Conservation (phyloP, 106 monocot species). For the Allium fistulosum region DNA sequence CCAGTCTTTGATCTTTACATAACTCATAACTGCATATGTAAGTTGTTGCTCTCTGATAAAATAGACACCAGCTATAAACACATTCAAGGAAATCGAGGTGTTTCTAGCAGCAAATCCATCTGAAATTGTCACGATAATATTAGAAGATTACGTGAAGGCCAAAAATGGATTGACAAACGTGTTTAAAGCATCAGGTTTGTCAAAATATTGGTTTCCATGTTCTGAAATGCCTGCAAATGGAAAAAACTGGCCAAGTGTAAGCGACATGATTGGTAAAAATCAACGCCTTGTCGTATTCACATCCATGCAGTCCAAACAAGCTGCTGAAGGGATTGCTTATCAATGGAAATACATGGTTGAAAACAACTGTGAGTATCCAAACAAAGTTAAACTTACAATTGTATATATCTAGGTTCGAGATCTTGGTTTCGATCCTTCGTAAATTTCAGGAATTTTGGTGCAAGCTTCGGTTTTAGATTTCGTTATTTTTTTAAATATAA, state of each 20-base stretch:
- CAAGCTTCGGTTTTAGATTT: not conserved
- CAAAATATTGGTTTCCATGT: conserved; percentile 74
- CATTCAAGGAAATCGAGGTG: conserved; percentile 61
- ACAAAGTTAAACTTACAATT: too few relatives aligned
- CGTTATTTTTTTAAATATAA: not conserved
- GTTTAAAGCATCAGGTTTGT: conserved; percentile 55
- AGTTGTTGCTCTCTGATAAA: not conserved
- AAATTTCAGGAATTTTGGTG: too few relatives aligned
- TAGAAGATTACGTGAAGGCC: conserved; percentile 73
- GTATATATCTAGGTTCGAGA: too few relatives aligned
- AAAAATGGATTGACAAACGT: conserved; percentile 66
- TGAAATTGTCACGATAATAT: conserved; percentile 69
- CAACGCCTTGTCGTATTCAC: conserved; percentile 75
- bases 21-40: not conserved
- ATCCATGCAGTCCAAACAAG: conserved; percentile 46
- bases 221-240: conserved; percentile 63
- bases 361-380: conserved; percentile 55
- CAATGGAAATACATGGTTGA: conserved; percentile 94
- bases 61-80: conserved; percentile 66
- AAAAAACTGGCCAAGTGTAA: conserved; percentile 64
- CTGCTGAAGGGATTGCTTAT: conserved; percentile 69
- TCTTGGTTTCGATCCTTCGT: too few relatives aligned
- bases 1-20: not conserved
- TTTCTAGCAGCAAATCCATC: conserved; percentile 65
- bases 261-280: conserved; percentile 60